Base-by-base conservation (phyloP, 345 rosid genomes). In the Adansonia digitata region DNA sequence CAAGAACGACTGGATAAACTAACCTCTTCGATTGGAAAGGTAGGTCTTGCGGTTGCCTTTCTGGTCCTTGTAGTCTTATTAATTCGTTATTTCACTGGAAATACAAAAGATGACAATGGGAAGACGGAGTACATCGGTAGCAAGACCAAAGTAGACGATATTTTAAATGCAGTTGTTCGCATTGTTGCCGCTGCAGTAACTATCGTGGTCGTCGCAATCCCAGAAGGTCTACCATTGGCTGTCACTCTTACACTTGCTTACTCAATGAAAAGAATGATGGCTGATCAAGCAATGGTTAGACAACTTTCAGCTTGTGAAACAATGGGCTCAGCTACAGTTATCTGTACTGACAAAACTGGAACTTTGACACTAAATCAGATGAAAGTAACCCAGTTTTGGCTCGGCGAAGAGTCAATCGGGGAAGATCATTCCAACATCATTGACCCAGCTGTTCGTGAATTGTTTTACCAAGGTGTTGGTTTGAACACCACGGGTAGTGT, bases 161-260 rank as follows among this genome's bases (percentile, higher is more conserved):
- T 87, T 6, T 56, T 89, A 6, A 87, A 78, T 75, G 79, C 84
- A 1, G 82, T 91, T 7, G 85, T 89, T 63, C 77, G 70, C 46
- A 84, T 91, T 8, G 76, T 91, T 55, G 79, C 96, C 2, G 86
- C 82, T 73, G 91, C 93, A 31, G 92, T 87, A 66, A 89, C 93
- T 67, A 91, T 89, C 63, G 88, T 89, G 42, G 91, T 89, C 22
- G 95, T 86, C 60, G 96, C 93, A 56, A 86, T 91, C 49, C 91
- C 96, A 10, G 92, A 87, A 82, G 93, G 93, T 18, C 76, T 91
- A 53, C 93, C 90, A 9, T 72, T 91, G 83, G 93, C 90, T 22
- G 93, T 91, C 22, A 89, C 93, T 26, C 88, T 89, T 46, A 89
- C 93, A 24, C 90, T 91, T n/a, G 92, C 96, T 43, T 91, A 86